These are phyloP conservation scores for Amauroascus verrucosus DNA, from an alignment of 2,329 filamentous ascomycete genomes.

Conservation along the genomic window DNA sequence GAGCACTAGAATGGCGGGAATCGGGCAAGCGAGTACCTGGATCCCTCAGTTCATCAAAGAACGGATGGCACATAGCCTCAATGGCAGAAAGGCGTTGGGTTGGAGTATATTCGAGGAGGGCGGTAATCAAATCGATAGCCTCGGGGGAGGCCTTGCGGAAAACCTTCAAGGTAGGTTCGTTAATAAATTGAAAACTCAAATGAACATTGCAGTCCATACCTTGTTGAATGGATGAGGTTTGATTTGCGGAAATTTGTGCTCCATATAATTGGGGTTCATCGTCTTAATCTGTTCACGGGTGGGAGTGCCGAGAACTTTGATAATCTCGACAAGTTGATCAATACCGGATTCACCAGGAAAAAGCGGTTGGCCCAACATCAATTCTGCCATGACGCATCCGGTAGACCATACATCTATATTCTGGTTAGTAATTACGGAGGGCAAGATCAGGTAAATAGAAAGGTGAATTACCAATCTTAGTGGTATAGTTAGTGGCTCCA, in stretches of 20 bases:
- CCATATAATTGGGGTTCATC: constrained; percentile 99
- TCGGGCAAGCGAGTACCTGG: constrained; percentile 86
- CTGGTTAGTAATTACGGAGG: constrained; percentile 13
- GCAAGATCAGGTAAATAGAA: not conserved
- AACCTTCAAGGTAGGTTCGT: constrained; percentile 44
- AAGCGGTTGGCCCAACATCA: constrained; percentile 95
- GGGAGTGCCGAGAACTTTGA: constrained; percentile 94
- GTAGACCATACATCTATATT: constrained; percentile 92
- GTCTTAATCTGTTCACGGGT: constrained; percentile 97
- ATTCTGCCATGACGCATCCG: constrained; percentile 96
- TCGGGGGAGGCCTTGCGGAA: constrained; percentile 92
- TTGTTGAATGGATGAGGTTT: constrained; percentile 99
- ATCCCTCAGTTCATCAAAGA: constrained; percentile 94
- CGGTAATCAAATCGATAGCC: constrained; percentile 89
- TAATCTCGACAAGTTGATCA: constrained; percentile 96
- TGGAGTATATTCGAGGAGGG: constrained; percentile 90
- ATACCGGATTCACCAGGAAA: constrained; percentile 98
- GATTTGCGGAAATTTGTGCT: constrained; percentile 99
- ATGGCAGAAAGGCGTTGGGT: constrained; percentile 88
- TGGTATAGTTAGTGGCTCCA: constrained; percentile 97
- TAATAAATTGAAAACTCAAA: not conserved
- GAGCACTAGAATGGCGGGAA: constrained; percentile 76
- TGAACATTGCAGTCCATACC: constrained; percentile 33
- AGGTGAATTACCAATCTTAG: constrained; percentile 78
- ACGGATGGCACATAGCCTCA: constrained; percentile 95